A percentile compares a stretch with the other conserved stretches of the same genome.
Conservation (phyloP, 2,329 filamentous ascomycete species). For the Trichoderma semiorbis region DNA sequence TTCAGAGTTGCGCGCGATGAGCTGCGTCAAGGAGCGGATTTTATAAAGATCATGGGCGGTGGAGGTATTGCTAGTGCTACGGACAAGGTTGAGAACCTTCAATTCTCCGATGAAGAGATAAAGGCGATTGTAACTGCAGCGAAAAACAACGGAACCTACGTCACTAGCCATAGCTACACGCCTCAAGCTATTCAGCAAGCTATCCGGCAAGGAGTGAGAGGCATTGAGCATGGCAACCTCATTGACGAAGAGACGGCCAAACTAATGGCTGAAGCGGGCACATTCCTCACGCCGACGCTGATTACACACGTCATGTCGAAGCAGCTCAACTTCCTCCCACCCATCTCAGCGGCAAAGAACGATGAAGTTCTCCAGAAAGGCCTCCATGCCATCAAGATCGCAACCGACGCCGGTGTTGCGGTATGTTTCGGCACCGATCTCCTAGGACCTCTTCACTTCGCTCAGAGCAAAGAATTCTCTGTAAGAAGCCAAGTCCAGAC, state of each 20-base stretch:
- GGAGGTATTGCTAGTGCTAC: conserved; percentile 56
- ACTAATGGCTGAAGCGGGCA: conserved; percentile 46
- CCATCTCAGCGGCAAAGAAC: conserved; percentile 46
- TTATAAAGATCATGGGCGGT: conserved; percentile 59
- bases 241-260: conserved; percentile 40
- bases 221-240: conserved; percentile 47
- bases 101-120: conserved; percentile 56
- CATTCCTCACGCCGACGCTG: conserved; percentile 52
- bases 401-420: conserved; percentile 47
- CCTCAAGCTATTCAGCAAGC: conserved; percentile 51
- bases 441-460: conserved; percentile 29
- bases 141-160: conserved; percentile 46
- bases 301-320: conserved; percentile 41
- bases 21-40: conserved; percentile 53
- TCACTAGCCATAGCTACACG: conserved; percentile 57
- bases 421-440: conserved; percentile 51
- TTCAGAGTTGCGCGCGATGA: conserved; percentile 51
- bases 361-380: conserved; percentile 45
- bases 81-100: conserved; percentile 49
- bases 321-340: conserved; percentile 45
- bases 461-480: conserved; percentile 32
- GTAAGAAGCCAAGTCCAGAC: conserved; percentile 26
- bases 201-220: conserved; percentile 52
- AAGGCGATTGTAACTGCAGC: conserved; percentile 50
- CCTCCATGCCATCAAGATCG: conserved; percentile 45